Percentiles rank a stretch among this genome's conserved stretches.
Evolutionary conservation across 192 early-diverging fungal species (phyloP).

Genomic region (Lobosporangium transversale): DNA sequence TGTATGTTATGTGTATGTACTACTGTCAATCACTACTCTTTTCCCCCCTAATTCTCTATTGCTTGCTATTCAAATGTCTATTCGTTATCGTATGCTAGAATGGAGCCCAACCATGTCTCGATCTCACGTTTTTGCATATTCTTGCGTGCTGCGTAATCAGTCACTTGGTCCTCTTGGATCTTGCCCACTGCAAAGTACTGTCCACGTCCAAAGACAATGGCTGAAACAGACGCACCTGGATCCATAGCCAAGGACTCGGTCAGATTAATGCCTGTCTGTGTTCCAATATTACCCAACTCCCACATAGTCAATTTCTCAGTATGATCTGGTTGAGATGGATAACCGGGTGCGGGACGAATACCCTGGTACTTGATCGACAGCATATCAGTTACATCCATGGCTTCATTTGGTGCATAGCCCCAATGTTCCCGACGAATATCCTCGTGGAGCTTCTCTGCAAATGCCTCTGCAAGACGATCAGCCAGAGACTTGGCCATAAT

Average conservation of each 20-base stretch:
- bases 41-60: too few relatives aligned
- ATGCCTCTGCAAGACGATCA: conserved; percentile 92
- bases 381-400: conserved; percentile 79
- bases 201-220: conserved; percentile 59
- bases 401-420: conserved; percentile 89
- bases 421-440: conserved; percentile 87
- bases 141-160: conserved; percentile 49
- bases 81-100: conserved; percentile 53
- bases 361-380: conserved; percentile 94
- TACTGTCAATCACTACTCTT: too few relatives aligned
- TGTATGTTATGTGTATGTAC: too few relatives aligned
- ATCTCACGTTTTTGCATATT: conserved; percentile 46
- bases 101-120: conserved; percentile 54
- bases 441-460: conserved; percentile 91
- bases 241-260: conserved; percentile 96
- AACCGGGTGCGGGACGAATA: conserved; percentile 94
- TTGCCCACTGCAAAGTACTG: conserved; percentile 97
- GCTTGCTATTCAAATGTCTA: neutral
- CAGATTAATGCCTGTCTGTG: conserved; percentile 84
- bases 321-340: conserved; percentile 96
- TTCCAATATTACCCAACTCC: conserved; percentile 82
- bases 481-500: conserved; percentile 97
- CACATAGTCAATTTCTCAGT: conserved; percentile 95
- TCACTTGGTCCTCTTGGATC: conserved; percentile 90
- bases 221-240: conserved; percentile 90